Evolutionary conservation across 306 rosid genomes (phyloP).

Genomic region (Cercis canadensis): DNA sequence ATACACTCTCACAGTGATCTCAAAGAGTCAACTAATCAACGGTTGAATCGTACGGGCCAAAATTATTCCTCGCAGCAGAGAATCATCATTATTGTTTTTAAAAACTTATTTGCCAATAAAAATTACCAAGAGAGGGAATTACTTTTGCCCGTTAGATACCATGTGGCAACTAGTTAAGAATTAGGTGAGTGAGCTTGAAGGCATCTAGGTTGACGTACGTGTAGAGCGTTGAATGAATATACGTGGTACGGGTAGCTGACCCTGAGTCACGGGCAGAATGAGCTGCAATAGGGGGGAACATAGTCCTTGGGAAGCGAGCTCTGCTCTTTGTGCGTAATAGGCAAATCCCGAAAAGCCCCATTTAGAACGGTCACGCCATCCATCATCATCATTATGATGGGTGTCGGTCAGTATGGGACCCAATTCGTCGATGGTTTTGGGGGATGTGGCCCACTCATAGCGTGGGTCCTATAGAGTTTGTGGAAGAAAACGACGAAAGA

Average conservation of each 20-base stretch:
- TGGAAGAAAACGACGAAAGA: slow-evolving; percentile 63
- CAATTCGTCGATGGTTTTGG: slow-evolving; percentile 21
- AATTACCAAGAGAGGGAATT: slow-evolving; percentile 4
- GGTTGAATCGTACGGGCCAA: neutral
- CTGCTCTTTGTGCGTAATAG: neutral
- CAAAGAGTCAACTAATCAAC: slow-evolving; percentile 2
- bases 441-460: slow-evolving; percentile 20
- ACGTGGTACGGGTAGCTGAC: slow-evolving; percentile 37
- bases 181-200: neutral
- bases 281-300: slow-evolving; percentile 31
- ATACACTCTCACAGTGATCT: neutral
- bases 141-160: slow-evolving; percentile 2
- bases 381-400: slow-evolving; percentile 34
- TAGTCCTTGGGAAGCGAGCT: slow-evolving; percentile 43
- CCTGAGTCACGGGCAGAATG: slow-evolving; percentile 22
- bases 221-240: slow-evolving; percentile 30
- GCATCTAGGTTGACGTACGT: slow-evolving; percentile 45
- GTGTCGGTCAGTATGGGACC: slow-evolving; percentile 46
- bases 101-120: neutral
- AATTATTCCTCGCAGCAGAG: slow-evolving; percentile 3
- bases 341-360: slow-evolving; percentile 38
- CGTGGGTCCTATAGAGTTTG: slow-evolving; percentile 28
- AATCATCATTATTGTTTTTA: neutral
- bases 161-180: slow-evolving; percentile 40
- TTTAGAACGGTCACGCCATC: slow-evolving; percentile 35